Percentiles rank a stretch among this genome's conserved stretches.
Conservation (phyloP, 140 eudicot species). For the Oenanthe javanica region DNA sequence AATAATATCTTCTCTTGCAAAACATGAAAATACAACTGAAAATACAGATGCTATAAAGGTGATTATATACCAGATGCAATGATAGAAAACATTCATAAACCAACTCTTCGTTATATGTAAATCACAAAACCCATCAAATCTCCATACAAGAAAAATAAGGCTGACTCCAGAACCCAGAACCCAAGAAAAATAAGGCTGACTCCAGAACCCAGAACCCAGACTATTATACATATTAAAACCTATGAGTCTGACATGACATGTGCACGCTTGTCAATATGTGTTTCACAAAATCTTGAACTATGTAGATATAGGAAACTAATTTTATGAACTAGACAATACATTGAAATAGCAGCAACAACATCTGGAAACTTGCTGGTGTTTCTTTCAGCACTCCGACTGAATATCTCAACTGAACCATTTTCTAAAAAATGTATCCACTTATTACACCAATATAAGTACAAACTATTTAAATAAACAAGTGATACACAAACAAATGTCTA, state of each 20-base stretch:
- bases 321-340: constrained; percentile 26
- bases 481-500: no score
- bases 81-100: not conserved
- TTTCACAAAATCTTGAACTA: not conserved
- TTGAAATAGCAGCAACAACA: constrained; percentile 55
- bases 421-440: constrained; percentile 74
- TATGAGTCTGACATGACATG: not conserved
- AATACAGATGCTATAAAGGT: not conserved
- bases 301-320: not conserved
- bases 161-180: not conserved
- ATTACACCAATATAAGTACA: not conserved
- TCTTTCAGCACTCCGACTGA: constrained; percentile 88
- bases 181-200: not conserved
- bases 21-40: not conserved
- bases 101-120: not conserved
- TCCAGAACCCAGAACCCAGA: not conserved
- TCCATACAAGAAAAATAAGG: not conserved
- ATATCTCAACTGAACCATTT: constrained; percentile 85
- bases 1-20: not conserved
- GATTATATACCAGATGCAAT: not conserved
- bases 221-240: not conserved
- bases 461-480: not conserved
- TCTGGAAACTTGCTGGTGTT: constrained; percentile 90
- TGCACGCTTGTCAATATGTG: not conserved
- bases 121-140: not conserved